Evolutionary conservation across 2,329 filamentous ascomycete genomes (phyloP), one percentile per base, ranked within the genome.

Genomic region (Pestalotiopsis sp.): DNA sequence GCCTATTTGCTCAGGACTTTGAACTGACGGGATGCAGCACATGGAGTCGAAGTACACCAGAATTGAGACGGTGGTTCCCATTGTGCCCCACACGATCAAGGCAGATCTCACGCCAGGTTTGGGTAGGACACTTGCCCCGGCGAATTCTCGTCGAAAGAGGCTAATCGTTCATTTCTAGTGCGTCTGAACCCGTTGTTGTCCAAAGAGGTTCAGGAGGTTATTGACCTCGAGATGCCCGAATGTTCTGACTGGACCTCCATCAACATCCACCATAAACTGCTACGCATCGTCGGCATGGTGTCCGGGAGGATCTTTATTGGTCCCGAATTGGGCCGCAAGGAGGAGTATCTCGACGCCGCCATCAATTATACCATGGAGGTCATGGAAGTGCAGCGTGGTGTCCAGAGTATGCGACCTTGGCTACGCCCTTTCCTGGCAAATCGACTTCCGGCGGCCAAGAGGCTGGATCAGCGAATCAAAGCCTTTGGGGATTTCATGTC

Each of bases 221-320:
- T 63, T 36, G 60, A 63, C n/a, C 60, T 63, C 17, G 60, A 63
- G 23, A 63, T 63, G 60, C 60, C 60, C 55, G 70, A 75, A 17
- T 63, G 60, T 20, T 63, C 60, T 25, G 80, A 82, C 55, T 86
- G 83, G 82, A 82, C 78, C 0, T 67, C 78, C 2, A 74, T 84
- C 62, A 79, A 79, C 20, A 79, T 84, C 49, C 78, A 82, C 74
- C 69, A 76, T 7, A 78, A 76, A 9, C 72, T 87, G 4, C 76
- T 85, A 2, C 81, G 82, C 23, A 81, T 86, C 58, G 81, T 87
- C 1, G 83, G 81, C 62, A 81, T 81, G 69, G 79, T 83, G 0
- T 85, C 83, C 0, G 84, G 84, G 3, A 78, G 82, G 13, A 75
- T 86, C 27, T 86, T 86, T 64, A 78, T 86, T 39, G 85, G 84